These are phyloP conservation scores for Malus hybrid DNA, from an alignment of 331 rosid species.

Conservation along the genomic window DNA sequence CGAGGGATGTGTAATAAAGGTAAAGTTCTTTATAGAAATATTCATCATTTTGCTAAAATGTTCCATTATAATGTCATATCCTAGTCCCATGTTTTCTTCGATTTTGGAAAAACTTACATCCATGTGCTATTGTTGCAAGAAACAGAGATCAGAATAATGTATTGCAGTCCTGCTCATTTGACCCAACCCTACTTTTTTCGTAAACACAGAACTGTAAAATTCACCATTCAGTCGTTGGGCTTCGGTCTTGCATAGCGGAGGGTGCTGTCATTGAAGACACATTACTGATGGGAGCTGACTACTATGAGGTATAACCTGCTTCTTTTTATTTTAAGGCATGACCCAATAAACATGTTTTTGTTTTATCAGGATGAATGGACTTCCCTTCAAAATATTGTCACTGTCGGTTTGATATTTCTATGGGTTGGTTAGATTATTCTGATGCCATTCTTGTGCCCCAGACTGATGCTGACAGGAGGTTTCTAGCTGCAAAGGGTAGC, in stretches of 20 bases:
- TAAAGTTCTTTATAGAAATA: slow-evolving; percentile 11
- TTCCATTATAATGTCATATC: background rate
- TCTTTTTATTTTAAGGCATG: background rate
- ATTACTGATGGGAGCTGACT: slow-evolving; percentile 96
- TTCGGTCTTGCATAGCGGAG: slow-evolving; percentile 91
- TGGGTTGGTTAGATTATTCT: background rate
- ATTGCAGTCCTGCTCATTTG: slow-evolving; percentile 9
- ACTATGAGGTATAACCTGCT: slow-evolving; percentile 67
- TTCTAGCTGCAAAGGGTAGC: slow-evolving; percentile 77
- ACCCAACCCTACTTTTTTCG: background rate
- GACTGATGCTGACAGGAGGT: slow-evolving; percentile 87
- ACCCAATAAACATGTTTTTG: too few relatives aligned
- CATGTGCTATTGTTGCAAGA: background rate
- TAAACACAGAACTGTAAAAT: slow-evolving; percentile 83
- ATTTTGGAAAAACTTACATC: background rate
- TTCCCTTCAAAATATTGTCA: background rate
- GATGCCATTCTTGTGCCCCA: slow-evolving; percentile 7
- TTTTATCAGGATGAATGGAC: background rate
- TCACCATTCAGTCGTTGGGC: slow-evolving; percentile 90
- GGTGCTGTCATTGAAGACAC: slow-evolving; percentile 97
- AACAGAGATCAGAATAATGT: background rate
- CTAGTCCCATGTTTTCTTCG: background rate
- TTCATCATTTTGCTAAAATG: background rate
- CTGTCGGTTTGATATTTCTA: background rate
- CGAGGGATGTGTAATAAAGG: slow-evolving; percentile 99